Evolutionary conservation across 768 basidiomycete genomes (phyloP).

Genomic region (Boletus fagicola): DNA sequence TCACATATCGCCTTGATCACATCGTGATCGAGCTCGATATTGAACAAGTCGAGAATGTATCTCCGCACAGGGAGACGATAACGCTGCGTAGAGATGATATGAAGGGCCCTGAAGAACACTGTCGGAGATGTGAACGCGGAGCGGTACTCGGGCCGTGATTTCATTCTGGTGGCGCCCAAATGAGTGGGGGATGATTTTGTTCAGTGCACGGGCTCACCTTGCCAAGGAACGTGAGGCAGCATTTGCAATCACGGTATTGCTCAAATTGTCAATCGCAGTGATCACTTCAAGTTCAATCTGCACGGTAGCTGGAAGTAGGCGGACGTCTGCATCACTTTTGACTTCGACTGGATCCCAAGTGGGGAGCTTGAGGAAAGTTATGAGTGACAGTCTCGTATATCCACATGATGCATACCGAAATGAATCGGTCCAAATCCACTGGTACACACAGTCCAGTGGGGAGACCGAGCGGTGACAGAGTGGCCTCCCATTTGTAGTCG

Average conservation of each 20-base stretch:
- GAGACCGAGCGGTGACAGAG: slow-evolving; percentile 76
- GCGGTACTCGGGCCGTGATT: slow-evolving; percentile 72
- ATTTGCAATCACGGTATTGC: slow-evolving; percentile 94
- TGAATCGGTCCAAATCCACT: slow-evolving; percentile 74
- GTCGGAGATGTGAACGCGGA: slow-evolving; percentile 72
- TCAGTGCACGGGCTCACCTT: slow-evolving; percentile 47
- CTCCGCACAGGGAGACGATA: slow-evolving; percentile 90
- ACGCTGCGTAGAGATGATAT: slow-evolving; percentile 83
- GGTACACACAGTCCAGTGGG: slow-evolving; percentile 94
- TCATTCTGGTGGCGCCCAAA: slow-evolving; percentile 52
- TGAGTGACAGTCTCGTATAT: slow-evolving; percentile 5
- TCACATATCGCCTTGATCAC: slow-evolving; percentile 55
- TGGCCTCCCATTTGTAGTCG: slow-evolving; percentile 92
- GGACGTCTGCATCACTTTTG: slow-evolving; percentile 37
- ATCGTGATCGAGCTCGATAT: slow-evolving; percentile 68
- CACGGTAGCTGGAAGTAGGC: slow-evolving; percentile 61
- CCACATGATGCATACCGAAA: slow-evolving; percentile 54
- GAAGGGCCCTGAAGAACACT: slow-evolving; percentile 81
- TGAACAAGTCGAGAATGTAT: slow-evolving; percentile 92
- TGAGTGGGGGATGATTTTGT: not conserved
- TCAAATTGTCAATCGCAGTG: slow-evolving; percentile 88
- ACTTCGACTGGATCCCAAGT: slow-evolving; percentile 50
- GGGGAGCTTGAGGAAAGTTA: slow-evolving; percentile 54
- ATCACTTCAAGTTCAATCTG: slow-evolving; percentile 80
- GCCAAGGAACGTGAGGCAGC: slow-evolving; percentile 89